These are phyloP conservation scores for Trichosanthes cucumerina DNA, from an alignment of 306 rosid species.

Conservation along the genomic window DNA sequence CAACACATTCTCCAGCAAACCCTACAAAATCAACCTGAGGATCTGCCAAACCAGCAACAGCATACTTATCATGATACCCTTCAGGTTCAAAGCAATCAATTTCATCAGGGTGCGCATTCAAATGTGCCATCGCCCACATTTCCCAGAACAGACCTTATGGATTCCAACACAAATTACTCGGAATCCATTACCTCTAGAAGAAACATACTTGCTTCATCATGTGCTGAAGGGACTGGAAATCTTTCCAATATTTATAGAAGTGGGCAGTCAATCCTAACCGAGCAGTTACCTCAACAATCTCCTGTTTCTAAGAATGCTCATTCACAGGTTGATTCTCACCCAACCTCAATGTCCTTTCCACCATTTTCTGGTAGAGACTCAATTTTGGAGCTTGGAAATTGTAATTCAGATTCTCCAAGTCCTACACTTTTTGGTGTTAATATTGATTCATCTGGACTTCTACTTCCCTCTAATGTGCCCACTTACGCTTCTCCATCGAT, in stretches of 20 bases:
- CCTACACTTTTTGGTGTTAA: conserved; percentile 61
- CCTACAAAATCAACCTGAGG: conserved; percentile 38
- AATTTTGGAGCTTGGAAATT: conserved; percentile 33
- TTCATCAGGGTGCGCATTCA: conserved; percentile 56
- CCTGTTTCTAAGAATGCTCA: conserved; percentile 44
- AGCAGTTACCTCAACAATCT: conserved; percentile 56
- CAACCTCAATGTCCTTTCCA: conserved; percentile 45
- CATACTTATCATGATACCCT: conserved; percentile 38
- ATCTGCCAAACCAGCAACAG: conserved; percentile 41
- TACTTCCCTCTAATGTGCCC: conserved; percentile 57
- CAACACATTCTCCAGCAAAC: conserved; percentile 53
- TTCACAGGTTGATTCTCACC: conserved; percentile 38
- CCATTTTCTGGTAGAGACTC: conserved; percentile 49
- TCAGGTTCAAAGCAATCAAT: conserved; percentile 46
- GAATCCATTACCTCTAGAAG: conserved; percentile 40
- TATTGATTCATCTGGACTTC: conserved; percentile 78
- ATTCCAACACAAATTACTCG: conserved; percentile 45
- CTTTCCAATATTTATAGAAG: conserved; percentile 44
- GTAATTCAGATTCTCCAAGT: conserved; percentile 48
- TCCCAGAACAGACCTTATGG: conserved; percentile 46
- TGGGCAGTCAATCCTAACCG: conserved; percentile 44
- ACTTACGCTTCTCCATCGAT: conserved; percentile 37
- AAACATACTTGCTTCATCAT: conserved; percentile 42
- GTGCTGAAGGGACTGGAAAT: conserved; percentile 57
- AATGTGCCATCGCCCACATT: conserved; percentile 55